Conservation (phyloP, 129 eudicot species). For the Ambrosia trifida region DNA sequence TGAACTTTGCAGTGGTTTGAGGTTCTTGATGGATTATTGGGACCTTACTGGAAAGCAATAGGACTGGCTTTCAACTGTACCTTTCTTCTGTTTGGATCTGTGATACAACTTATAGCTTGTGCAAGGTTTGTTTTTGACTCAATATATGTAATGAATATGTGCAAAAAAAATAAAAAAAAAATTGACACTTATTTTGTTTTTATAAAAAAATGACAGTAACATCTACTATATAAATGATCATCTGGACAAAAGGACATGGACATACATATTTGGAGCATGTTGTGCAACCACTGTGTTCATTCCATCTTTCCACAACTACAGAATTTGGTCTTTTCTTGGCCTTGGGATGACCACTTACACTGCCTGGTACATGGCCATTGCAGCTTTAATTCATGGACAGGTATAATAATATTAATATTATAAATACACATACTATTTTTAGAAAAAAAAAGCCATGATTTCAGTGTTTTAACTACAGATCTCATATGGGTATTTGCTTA, state of each 20-base stretch:
- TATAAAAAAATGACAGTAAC: constrained; percentile 48
- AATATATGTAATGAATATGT: constrained; percentile 1
- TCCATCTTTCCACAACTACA: constrained; percentile 91
- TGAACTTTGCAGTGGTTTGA: constrained; percentile 64
- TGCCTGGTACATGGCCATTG: constrained; percentile 85
- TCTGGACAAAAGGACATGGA: constrained; percentile 91
- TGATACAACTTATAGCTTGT: constrained; percentile 84
- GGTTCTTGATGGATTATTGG: constrained; percentile 86
- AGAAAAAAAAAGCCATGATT: constrained; percentile 23
- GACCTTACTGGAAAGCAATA: constrained; percentile 75
- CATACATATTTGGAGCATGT: constrained; percentile 91
- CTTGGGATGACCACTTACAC: constrained; percentile 89
- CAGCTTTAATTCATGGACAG: constrained; percentile 85
- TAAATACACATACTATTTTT: constrained; percentile 10
- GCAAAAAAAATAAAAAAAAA: background rate
- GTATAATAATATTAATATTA: constrained; percentile 22
- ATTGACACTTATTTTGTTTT: constrained; percentile 21
- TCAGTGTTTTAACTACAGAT: constrained; percentile 17
- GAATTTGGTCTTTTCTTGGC: constrained; percentile 90
- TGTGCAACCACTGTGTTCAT: constrained; percentile 93
- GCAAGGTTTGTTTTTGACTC: constrained; percentile 60
- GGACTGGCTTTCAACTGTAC: constrained; percentile 84
- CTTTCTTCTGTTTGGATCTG: constrained; percentile 85
- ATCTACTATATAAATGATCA: constrained; percentile 88
- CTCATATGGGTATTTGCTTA: constrained; percentile 21